Conservation (phyloP, 1,139 yeast species). For the Candida freyschussii region DNA sequence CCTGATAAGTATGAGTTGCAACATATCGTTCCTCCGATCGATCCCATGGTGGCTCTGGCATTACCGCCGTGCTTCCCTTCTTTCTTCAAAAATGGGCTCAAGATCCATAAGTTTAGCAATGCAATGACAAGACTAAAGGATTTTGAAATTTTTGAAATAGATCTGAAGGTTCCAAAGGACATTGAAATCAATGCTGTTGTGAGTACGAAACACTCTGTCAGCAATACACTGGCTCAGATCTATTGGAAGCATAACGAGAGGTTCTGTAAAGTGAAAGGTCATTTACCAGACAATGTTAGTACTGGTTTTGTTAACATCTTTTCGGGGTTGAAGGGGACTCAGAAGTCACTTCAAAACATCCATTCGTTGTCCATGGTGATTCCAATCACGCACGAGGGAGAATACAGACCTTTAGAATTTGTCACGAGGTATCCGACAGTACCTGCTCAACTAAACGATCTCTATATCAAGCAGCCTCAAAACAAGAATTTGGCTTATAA, state of each 20-base stretch:
- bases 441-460: conserved; percentile 63
- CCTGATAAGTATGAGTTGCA: conserved; percentile 78
- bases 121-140: conserved; percentile 71
- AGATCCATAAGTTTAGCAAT: conserved; percentile 66
- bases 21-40: conserved; percentile 80
- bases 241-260: conserved; percentile 65
- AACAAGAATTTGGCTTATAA: conserved; percentile 53
- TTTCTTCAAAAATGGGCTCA: conserved; percentile 55
- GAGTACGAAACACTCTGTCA: conserved; percentile 13
- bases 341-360: conserved; percentile 52
- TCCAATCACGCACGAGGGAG: conserved; percentile 74
- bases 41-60: conserved; percentile 70
- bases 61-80: conserved; percentile 85
- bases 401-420: conserved; percentile 54
- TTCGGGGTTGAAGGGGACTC: conserved; percentile 64
- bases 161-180: conserved; percentile 62
- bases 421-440: conserved; percentile 71
- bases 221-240: conserved; percentile 59
- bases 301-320: conserved; percentile 75
- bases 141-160: conserved; percentile 74
- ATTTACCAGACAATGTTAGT: conserved; percentile 61
- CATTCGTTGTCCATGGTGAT: conserved; percentile 73
- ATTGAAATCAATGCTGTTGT: conserved; percentile 52
- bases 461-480: conserved; percentile 84
- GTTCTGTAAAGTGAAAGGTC: conserved; percentile 73